Base-by-base conservation (phyloP, 805 yeast genomes). In the Candida incommunis region DNA sequence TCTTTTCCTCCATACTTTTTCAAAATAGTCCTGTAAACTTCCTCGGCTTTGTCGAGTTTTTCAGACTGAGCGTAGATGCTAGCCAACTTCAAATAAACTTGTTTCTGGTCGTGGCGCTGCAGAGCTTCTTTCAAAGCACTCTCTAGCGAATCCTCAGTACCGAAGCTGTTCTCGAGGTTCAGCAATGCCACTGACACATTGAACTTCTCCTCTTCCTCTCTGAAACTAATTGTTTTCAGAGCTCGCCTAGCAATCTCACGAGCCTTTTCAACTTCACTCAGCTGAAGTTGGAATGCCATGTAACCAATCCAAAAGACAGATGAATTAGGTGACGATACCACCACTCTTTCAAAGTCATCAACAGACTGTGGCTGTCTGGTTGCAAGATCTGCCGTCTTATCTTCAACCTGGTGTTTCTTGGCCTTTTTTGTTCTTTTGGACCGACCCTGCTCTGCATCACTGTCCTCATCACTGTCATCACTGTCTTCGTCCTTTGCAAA, bases 271-370 rank as follows among this genome's bases (percentile, higher is more conserved):
- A 87, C 69, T 63, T 92, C 98, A 68, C 95, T 83, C 50, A 90
- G 70, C 63, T 88, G 96, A 51, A 92, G 71, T 64, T 88, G 95
- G 81, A 90, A 92, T 3, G 97, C 88, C 96, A 92, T 92, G 66
- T 83, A 92, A 65, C 88, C 85, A 84, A 92, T 90, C 98, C 98
- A 92, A 46, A 86, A 65, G 27, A 88, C 75, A 1, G 98, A 90
- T 2, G 95, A 85, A 67, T 85, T 82, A 42, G 98, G 96, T 59
- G 82, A 82, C 60, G 96, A 94, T 48, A 92, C 74, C 45, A 92
- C 72, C 52, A 92, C 67, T 57, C 98, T 78, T 66, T 92, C 99
- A 56, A 87, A 92, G 62, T 92, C 99, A 41, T 78, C 67, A 40
- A 78, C 82, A 47, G 96, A 86, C 64, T 90, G 94, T 31, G 98